These are phyloP conservation scores for Rhizopogon vulgaris DNA, from an alignment of 768 basidiomycete species.

Conservation along the genomic window DNA sequence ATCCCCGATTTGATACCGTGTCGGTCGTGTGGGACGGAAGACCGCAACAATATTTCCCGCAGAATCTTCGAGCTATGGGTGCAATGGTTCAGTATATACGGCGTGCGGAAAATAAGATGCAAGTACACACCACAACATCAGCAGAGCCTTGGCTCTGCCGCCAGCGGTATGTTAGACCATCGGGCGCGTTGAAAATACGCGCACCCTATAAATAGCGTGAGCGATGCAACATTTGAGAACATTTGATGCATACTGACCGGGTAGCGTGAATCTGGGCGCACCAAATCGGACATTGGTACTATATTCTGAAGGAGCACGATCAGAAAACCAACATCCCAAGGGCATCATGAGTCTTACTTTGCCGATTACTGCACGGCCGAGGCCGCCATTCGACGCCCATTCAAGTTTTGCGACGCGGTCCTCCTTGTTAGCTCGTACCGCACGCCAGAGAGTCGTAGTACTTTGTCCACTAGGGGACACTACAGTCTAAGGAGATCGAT, in stretches of 20 bases:
- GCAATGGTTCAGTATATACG: slow-evolving; percentile 5
- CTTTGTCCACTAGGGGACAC: slow-evolving; percentile 57
- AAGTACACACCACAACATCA: slow-evolving; percentile 52
- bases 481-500: slow-evolving; percentile 45
- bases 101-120: slow-evolving; percentile 2
- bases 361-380: slow-evolving; percentile 81
- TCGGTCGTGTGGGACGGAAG: slow-evolving; percentile 71
- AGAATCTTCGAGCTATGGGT: slow-evolving; percentile 62
- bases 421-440: slow-evolving; percentile 80
- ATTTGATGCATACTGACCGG: slow-evolving; percentile 39
- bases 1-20: slow-evolving; percentile 81
- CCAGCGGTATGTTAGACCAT: slow-evolving; percentile 78
- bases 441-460: slow-evolving; percentile 72
- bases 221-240: slow-evolving; percentile 2
- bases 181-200: slow-evolving; percentile 76
- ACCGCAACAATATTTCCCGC: slow-evolving; percentile 68
- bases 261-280: slow-evolving; percentile 57
- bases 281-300: slow-evolving; percentile 78
- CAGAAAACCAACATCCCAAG: slow-evolving; percentile 11
- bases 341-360: slow-evolving; percentile 45
- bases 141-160: slow-evolving; percentile 53
- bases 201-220: slow-evolving; percentile 38
- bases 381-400: slow-evolving; percentile 77
- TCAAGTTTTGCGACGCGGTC: slow-evolving; percentile 86
- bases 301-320: slow-evolving; percentile 47